These are phyloP conservation scores for Penicillium decumbens DNA, from an alignment of 2,329 filamentous ascomycete species.

Conservation along the genomic window DNA sequence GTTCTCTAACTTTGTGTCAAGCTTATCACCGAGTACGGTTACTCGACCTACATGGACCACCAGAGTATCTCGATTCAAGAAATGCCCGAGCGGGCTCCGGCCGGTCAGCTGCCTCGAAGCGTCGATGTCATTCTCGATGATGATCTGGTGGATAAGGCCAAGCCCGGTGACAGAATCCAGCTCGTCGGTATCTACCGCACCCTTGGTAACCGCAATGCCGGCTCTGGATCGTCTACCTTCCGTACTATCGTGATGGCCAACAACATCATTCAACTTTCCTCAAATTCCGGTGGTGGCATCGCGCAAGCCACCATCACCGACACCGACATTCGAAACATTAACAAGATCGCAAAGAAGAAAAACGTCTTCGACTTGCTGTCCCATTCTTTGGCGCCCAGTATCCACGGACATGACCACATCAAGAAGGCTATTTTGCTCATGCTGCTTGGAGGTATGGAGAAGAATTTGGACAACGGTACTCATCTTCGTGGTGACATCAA, in stretches of 20 bases:
- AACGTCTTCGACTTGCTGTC: conserved; percentile 89
- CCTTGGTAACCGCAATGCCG: conserved; percentile 88
- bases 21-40: conserved; percentile 90
- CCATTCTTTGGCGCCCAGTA: conserved; percentile 91
- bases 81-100: conserved; percentile 95
- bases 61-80: conserved; percentile 98
- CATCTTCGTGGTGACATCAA: conserved; percentile 98
- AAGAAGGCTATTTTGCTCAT: conserved; percentile 96
- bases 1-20: conserved; percentile 21
- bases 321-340: conserved; percentile 96
- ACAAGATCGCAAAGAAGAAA: conserved; percentile 91
- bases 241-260: conserved; percentile 92
- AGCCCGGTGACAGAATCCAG: conserved; percentile 93
- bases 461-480: conserved; percentile 96
- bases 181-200: conserved; percentile 95
- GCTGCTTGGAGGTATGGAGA: conserved; percentile 93
- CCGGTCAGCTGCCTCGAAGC: conserved; percentile 87
- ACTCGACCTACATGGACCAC: conserved; percentile 92
- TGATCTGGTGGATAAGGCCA: conserved; percentile 88
- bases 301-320: conserved; percentile 90
- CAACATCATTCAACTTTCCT: conserved; percentile 89
- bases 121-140: conserved; percentile 97
- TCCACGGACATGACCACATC: conserved; percentile 94
- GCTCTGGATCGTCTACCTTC: conserved; percentile 86
- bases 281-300: conserved; percentile 91